Evolutionary conservation across 2,329 filamentous ascomycete species (phyloP), one percentile per base, ranked within the genome.

Genomic region (Aspergillus pseudonomiae): DNA sequence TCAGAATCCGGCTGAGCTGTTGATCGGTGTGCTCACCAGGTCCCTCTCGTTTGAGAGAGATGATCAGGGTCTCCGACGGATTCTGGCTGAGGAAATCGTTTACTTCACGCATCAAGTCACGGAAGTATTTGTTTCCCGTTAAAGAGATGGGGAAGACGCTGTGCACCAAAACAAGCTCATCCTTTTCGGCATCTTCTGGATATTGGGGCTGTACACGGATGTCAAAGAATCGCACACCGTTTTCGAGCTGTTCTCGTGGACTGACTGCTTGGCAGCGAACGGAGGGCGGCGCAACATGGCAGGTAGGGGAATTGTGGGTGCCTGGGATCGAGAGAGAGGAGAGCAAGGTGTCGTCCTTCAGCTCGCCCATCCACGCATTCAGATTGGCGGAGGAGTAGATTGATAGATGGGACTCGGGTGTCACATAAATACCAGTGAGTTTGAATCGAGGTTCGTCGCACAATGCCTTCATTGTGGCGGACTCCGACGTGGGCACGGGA

Each of bases 171-270:
- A 89, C 82, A 19, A 98, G 85, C 46, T 87, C 85, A 74, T 92
- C 88, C 67, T 87, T 86, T 65, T 83, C 82, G 0, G 80, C 75
- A 59, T 90, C 83, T 1, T 85, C 81, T 1, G 87, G 83, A 59
- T 82, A 82, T 34, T 84, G 82, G 1, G 88, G 88, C 70, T 91
- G 89, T 1, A 97, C 91, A 58, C 95, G 89, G 66, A 99, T 87
- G 76, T 99, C 95, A 69, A 99, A 89, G 83, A 97, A 98, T 58
- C 95, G 92, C 53, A 98, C 91, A 32, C 95, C 95, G 75, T 97
- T 94, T 62, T 89, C 84, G 32, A 99, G 87, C 79, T 99, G 95
- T 59, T 90, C 87, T 56, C 84, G 83, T 6, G 96, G 85, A 65
- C 87, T 83, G 21, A 94, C 92, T 39, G 91, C 89, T 80, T 99